phyloP scores from a whole-genome alignment of 2,329 filamentous ascomycete species.

The Purpureocillium takamizusanense region DNA sequence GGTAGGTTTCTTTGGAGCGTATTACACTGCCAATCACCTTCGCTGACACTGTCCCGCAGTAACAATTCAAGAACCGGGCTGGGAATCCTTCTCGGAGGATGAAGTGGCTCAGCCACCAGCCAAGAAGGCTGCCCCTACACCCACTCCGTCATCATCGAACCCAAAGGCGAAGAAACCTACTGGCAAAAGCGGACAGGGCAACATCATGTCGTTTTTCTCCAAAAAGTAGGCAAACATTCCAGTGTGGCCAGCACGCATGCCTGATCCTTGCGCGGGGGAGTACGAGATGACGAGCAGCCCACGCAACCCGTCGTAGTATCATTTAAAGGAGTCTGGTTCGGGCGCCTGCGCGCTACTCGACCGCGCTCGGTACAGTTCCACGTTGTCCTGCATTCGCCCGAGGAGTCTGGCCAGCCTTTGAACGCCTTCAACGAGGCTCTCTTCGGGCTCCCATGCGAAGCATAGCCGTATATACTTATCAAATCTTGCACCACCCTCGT shows the following conservation, averaged over 20 bases:
- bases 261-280: no score
- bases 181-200: conserved; percentile 60
- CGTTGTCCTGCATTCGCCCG: conserved; percentile 19
- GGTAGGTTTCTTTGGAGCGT: conserved; percentile 42
- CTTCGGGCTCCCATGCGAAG: conserved; percentile 64
- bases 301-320: no score
- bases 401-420: conserved; percentile 46
- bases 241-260: background rate
- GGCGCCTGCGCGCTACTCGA: background rate
- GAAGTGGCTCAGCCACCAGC: conserved; percentile 47
- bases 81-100: conserved; percentile 93
- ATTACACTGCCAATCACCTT: background rate
- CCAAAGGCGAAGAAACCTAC: conserved; percentile 45
- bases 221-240: conserved; percentile 52
- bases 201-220: conserved; percentile 84
- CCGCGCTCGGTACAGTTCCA: conserved; percentile 14
- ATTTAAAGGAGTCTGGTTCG: conserved; percentile 14
- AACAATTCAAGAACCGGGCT: conserved; percentile 72
- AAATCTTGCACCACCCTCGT: conserved; percentile 46
- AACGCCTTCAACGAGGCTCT: conserved; percentile 58
- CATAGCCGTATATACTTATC: conserved; percentile 54
- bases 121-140: conserved; percentile 43
- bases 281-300: no score
- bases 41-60: conserved; percentile 40
- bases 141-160: conserved; percentile 35